These are phyloP conservation scores for Physaria fendleri DNA, from an alignment of 345 rosid genomes.

Conservation along the genomic window DNA sequence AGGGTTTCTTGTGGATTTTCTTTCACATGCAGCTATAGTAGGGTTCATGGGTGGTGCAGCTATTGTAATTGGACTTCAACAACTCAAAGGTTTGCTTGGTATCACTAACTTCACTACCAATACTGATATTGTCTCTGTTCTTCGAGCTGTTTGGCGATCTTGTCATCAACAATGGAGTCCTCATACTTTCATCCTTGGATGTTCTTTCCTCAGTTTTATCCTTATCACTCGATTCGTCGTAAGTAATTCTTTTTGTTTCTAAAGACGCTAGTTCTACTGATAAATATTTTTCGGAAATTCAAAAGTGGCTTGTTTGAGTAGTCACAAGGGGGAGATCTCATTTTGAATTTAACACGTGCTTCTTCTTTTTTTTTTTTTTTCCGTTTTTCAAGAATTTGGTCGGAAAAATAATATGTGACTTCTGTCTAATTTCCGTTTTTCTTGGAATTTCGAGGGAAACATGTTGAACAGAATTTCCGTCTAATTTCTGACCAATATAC, in stretches of 20 bases:
- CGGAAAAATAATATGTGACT: too few species aligned
- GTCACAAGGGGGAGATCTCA: too few species aligned
- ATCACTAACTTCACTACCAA: constrained; percentile 64
- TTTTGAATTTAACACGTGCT: too few species aligned
- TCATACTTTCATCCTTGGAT: constrained; percentile 11
- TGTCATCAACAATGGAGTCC: constrained; percentile 59
- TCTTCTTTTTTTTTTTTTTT: too few species aligned
- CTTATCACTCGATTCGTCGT: constrained; percentile 59
- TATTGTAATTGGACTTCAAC: constrained; percentile 87
- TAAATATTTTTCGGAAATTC: too few species aligned
- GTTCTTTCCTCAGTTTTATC: constrained; percentile 39
- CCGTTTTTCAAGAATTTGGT: too few species aligned
- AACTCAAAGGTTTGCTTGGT: constrained; percentile 78
- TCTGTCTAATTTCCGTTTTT: too few species aligned
- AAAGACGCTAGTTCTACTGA: too few species aligned
- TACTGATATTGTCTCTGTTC: constrained; percentile 73
- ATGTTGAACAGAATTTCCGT: too few species aligned
- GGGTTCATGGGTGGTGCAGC: constrained; percentile 97
- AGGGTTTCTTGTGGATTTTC: constrained; percentile 87
- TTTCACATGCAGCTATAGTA: constrained; percentile 84
- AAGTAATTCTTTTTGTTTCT: constrained; percentile 22
- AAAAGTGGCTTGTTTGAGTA: too few species aligned
- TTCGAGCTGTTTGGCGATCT: constrained; percentile 56
- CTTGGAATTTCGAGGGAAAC: too few species aligned
- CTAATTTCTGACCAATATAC: too few species aligned